These are phyloP conservation scores for Protoeuglena noctilucae DNA, from an alignment of 139 green algal genomes.

Conservation along the genomic window DNA sequence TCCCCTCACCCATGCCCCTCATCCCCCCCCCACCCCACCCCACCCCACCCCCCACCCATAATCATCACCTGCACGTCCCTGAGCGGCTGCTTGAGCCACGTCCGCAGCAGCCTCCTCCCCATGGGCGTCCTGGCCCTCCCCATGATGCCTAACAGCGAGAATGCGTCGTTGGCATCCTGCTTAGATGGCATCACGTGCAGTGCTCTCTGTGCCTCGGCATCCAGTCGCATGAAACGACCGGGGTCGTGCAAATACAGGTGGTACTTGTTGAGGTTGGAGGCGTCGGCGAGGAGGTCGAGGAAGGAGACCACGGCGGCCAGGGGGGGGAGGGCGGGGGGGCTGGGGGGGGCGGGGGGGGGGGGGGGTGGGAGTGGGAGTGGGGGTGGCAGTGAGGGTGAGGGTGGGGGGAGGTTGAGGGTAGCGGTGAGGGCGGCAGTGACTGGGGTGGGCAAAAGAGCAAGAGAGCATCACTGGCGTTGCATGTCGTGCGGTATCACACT, in stretches of 20 bases:
- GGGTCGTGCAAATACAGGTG: conserved; percentile 50
- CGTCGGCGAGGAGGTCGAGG: conserved; percentile 34
- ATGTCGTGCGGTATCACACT: no score
- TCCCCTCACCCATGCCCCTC: no score
- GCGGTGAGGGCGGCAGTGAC: no score
- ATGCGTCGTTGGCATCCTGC: conserved; percentile 45
- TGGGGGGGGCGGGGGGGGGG: conserved; percentile 52
- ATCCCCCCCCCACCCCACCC: no score
- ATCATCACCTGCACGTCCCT: conserved; percentile 33
- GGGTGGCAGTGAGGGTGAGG: no score
- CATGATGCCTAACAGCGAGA: conserved; percentile 78
- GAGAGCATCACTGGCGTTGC: no score
- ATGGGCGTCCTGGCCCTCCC: conserved; percentile 72
- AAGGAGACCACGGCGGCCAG: conserved; percentile 53
- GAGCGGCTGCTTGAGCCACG: conserved; percentile 93
- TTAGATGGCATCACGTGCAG: conserved; percentile 73
- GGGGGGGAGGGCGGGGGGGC: conserved; percentile 26
- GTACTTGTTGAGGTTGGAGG: conserved; percentile 32
- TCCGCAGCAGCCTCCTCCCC: conserved; percentile 75
- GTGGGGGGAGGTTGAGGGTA: no score
- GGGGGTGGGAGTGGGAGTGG: no score
- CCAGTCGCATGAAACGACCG: conserved; percentile 41
- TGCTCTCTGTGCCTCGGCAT: conserved; percentile 54
- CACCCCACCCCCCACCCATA: no score
- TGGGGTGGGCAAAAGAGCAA: no score